phyloP scores from a whole-genome alignment of 2,329 filamentous ascomycete genomes.

The Neofusicoccum parvum region DNA sequence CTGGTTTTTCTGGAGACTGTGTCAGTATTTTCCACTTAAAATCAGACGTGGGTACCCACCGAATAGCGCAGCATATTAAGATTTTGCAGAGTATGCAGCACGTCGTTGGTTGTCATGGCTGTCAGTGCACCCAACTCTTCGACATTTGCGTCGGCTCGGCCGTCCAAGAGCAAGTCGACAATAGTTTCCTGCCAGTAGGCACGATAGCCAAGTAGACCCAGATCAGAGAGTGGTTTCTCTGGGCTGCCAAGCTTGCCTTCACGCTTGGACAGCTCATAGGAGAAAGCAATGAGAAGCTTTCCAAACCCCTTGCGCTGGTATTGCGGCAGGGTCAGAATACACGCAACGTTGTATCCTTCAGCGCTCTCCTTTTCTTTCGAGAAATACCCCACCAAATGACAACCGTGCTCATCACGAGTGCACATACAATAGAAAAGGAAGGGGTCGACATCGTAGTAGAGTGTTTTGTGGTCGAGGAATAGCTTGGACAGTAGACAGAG shows the following conservation, averaged over 20 bases:
- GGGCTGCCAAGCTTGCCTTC: constrained; percentile 94
- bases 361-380: constrained; percentile 98
- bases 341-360: constrained; percentile 96
- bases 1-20: constrained; percentile 69
- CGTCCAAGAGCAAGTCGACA: constrained; percentile 76
- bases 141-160: constrained; percentile 74
- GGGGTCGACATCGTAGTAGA: constrained; percentile 99
- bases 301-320: constrained; percentile 96
- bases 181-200: constrained; percentile 98
- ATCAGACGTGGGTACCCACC: constrained; percentile 39
- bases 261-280: constrained; percentile 93
- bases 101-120: constrained; percentile 96
- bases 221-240: constrained; percentile 92
- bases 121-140: constrained; percentile 78
- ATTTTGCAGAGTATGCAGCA: constrained; percentile 91
- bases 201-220: constrained; percentile 89
- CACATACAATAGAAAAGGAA: constrained; percentile 99
- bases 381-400: constrained; percentile 98
- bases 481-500: constrained; percentile 92
- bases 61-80: constrained; percentile 95
- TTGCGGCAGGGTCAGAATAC: constrained; percentile 94
- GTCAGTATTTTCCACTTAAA: not conserved
- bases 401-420: constrained; percentile 82
- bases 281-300: constrained; percentile 91
- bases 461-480: constrained; percentile 95